phyloP scores from a whole-genome alignment of 2,329 filamentous ascomycete species.

The Claviceps sorghi region DNA sequence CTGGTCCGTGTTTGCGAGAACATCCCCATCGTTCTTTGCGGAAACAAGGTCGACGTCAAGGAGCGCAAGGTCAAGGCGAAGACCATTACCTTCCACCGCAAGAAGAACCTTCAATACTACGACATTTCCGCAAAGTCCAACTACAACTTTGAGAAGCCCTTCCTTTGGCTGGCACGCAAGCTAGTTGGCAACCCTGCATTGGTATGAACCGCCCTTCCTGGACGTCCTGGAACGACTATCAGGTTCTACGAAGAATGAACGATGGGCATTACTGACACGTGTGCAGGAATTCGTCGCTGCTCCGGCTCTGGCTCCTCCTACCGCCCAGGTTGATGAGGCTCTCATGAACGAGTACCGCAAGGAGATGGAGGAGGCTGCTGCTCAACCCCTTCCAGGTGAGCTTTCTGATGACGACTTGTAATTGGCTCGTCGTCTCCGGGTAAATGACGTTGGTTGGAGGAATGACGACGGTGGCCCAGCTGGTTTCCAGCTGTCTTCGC shows the following conservation, averaged over 20 bases:
- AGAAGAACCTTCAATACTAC: conserved; percentile 99
- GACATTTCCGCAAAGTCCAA: conserved; percentile 99
- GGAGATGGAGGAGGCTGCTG: conserved; percentile 73
- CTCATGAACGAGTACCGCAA: conserved; percentile 70
- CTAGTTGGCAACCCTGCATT: conserved; percentile 72
- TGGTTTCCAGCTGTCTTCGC: conserved; percentile 10
- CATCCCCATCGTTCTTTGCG: conserved; percentile 93
- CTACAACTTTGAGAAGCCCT: conserved; percentile 99
- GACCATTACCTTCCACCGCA: conserved; percentile 99
- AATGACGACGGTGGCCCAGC: conserved; percentile 13
- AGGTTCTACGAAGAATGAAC: background rate
- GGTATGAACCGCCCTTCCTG: conserved; percentile 6
- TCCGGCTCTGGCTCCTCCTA: conserved; percentile 84
- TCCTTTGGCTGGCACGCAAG: conserved; percentile 98
- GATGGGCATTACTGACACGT: conserved; percentile 13
- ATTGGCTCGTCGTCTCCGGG: conserved; percentile 15
- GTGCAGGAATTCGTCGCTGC: conserved; percentile 87
- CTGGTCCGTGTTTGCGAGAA: conserved; percentile 98
- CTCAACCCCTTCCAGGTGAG: conserved; percentile 85
- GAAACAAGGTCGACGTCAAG: conserved; percentile 99
- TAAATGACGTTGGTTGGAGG: conserved; percentile 7
- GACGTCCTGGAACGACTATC: background rate
- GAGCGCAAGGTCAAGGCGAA: conserved; percentile 99
- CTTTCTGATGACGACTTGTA: conserved; percentile 62
- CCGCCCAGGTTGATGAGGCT: conserved; percentile 73